Conservation (phyloP, 73 alveolate genomes). For the Tetrahymena malaccensis region DNA sequence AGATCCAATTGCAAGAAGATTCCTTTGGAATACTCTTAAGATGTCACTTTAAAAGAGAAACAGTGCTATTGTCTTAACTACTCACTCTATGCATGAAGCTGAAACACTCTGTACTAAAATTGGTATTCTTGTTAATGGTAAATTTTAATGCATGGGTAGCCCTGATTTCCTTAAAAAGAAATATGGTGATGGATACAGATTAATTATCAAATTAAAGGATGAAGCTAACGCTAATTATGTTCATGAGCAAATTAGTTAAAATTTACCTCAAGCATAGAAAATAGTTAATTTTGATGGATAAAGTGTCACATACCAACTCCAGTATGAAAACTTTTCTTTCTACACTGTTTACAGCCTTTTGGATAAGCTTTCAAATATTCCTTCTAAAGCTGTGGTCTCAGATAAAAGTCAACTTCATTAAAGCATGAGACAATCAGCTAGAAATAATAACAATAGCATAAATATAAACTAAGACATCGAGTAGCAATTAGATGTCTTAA, state of each 20-base stretch:
- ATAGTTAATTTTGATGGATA: constrained; percentile 57
- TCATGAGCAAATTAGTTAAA: constrained; percentile 48
- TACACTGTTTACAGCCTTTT: background rate
- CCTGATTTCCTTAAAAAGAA: constrained; percentile 72
- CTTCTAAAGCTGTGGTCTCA: background rate
- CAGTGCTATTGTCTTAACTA: constrained; percentile 68
- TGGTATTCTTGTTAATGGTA: constrained; percentile 77
- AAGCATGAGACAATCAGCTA: background rate
- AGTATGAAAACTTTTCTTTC: background rate
- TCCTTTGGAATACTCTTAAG: constrained; percentile 36
- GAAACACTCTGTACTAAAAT: constrained; percentile 85
- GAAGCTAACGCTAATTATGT: constrained; percentile 65
- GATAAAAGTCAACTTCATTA: background rate
- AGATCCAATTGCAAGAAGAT: constrained; percentile 44
- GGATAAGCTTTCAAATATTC: background rate
- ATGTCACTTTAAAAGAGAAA: constrained; percentile 11
- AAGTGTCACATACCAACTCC: constrained; percentile 33
- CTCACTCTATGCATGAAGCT: constrained; percentile 93
- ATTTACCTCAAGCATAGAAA: constrained; percentile 47
- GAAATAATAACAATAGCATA: background rate
- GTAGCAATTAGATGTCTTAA: background rate
- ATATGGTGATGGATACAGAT: constrained; percentile 85
- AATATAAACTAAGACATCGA: background rate
- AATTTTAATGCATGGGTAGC: constrained; percentile 71
- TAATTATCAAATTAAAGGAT: constrained; percentile 49